A percentile compares a stretch with the other conserved stretches of the same genome.
phyloP scores from a whole-genome alignment of 2,329 filamentous ascomycete genomes.

The Cytospora piceicola region DNA sequence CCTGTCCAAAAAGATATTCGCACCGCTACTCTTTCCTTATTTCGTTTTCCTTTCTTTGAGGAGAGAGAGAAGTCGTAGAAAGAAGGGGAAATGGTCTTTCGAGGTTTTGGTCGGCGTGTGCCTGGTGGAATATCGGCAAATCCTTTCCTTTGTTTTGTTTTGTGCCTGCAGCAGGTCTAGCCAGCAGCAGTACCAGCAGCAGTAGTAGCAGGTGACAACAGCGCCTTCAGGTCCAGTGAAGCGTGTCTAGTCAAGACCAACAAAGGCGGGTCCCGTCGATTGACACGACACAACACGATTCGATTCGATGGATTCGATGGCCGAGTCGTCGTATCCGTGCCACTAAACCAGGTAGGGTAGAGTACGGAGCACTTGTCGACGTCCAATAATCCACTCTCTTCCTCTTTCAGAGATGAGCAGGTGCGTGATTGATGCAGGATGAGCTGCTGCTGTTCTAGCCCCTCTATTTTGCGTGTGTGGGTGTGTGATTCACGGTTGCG shows the following conservation, averaged over 20 bases:
- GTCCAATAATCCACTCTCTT: constrained; percentile 1
- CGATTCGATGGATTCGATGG: not conserved
- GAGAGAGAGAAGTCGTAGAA: not conserved
- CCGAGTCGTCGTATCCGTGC: constrained; percentile 3
- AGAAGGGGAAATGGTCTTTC: not conserved
- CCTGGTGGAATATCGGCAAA: not conserved
- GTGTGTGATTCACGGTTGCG: not conserved
- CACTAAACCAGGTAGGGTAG: constrained; percentile 1
- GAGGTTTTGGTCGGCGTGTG: not conserved
- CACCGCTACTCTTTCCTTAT: not conserved
- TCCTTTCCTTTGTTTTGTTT: not conserved
- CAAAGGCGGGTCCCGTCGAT: constrained; percentile 5
- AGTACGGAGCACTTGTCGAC: not conserved
- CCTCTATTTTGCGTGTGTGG: not conserved
- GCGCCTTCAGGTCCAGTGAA: not conserved
- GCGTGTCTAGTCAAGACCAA: not conserved
- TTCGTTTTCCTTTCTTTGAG: not conserved
- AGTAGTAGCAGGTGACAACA: not conserved
- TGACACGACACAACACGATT: constrained; percentile 4
- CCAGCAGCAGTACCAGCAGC: not conserved
- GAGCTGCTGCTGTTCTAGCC: not conserved
- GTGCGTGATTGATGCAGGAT: not conserved
- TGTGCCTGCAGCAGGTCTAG: constrained; percentile 1
- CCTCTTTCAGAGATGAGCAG: constrained; percentile 1
- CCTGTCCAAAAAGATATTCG: not conserved